Evolutionary conservation across 192 early-diverging fungal genomes (phyloP).

Genomic region (Podila minutissima): DNA sequence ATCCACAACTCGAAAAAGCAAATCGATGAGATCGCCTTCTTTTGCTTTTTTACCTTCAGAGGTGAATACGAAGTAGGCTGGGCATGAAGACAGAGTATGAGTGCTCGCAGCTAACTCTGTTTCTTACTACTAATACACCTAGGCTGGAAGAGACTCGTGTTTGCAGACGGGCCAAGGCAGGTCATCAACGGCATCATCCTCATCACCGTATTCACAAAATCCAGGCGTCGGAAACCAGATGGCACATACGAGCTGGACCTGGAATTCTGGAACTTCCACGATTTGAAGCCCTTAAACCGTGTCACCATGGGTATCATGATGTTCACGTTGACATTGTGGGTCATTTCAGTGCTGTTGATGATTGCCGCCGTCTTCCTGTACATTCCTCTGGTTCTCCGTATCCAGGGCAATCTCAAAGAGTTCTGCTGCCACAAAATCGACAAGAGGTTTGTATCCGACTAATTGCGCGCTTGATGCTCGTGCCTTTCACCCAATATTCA

Average conservation of each 20-base stretch:
- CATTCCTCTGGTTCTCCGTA: conserved; percentile 79
- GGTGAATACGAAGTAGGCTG: conserved; percentile 49
- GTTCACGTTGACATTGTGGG: conserved; percentile 74
- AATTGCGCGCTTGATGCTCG: too few relatives aligned
- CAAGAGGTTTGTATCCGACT: conserved; percentile 69
- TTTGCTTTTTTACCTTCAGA: conserved; percentile 84
- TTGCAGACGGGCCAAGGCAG: conserved; percentile 86
- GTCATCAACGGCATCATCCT: conserved; percentile 69
- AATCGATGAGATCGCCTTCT: conserved; percentile 80
- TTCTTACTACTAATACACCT: neutral
- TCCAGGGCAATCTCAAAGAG: conserved; percentile 91
- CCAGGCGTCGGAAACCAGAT: neutral
- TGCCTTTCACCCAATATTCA: too few relatives aligned
- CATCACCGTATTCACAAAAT: neutral
- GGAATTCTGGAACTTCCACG: neutral
- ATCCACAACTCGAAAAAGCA: conserved; percentile 71
- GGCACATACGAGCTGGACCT: conserved; percentile 13
- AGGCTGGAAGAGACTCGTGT: conserved; percentile 86
- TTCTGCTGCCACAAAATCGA: conserved; percentile 91
- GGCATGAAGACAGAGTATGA: neutral
- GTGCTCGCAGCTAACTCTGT: neutral
- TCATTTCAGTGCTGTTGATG: conserved; percentile 61
- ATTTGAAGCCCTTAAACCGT: conserved; percentile 11
- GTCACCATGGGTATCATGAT: conserved; percentile 54
- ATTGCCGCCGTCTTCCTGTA: conserved; percentile 73